A percentile compares a stretch with the other conserved stretches of the same genome.
Evolutionary conservation across 108 stramenopile genomes (phyloP).

Genomic region (Discostella pseudostelligera): DNA sequence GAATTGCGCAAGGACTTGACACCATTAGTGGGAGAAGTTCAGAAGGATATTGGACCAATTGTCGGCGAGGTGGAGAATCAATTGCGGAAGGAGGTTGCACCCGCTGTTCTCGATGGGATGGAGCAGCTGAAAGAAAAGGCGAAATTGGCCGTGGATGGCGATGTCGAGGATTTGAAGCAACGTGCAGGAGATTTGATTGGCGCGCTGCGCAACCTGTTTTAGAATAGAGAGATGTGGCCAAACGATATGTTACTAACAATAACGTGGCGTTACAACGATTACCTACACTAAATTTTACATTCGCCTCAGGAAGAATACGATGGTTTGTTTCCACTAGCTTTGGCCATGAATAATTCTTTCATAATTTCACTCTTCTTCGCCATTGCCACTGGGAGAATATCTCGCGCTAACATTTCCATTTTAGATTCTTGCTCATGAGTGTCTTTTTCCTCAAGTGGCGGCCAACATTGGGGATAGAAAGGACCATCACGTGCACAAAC

Average conservation of each 20-base stretch:
- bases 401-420: constrained; percentile 1
- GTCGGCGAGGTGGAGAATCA: constrained; percentile 15
- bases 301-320: not conserved
- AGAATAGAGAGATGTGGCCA: not conserved
- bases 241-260: no score
- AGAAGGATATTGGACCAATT: constrained; percentile 2
- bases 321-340: not conserved
- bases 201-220: constrained; percentile 34
- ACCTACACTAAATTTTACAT: no score
- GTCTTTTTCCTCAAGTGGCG: constrained; percentile 6
- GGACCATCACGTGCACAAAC: constrained; percentile 15
- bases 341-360: not conserved
- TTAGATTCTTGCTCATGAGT: not conserved
- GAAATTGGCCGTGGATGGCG: constrained; percentile 15
- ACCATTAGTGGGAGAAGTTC: constrained; percentile 13
- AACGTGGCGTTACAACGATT: no score
- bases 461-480: constrained; percentile 22
- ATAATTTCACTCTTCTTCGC: constrained; percentile 7
- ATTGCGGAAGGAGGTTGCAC: constrained; percentile 21
- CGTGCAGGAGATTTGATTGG: constrained; percentile 25
- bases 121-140: constrained; percentile 34
- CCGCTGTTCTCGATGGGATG: constrained; percentile 14
- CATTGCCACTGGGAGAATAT: not conserved
- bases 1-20: constrained; percentile 36
- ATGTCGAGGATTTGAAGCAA: constrained; percentile 28